These are phyloP conservation scores for Lodderomyces theae DNA, from an alignment of 1,139 yeast genomes.

Conservation along the genomic window DNA sequence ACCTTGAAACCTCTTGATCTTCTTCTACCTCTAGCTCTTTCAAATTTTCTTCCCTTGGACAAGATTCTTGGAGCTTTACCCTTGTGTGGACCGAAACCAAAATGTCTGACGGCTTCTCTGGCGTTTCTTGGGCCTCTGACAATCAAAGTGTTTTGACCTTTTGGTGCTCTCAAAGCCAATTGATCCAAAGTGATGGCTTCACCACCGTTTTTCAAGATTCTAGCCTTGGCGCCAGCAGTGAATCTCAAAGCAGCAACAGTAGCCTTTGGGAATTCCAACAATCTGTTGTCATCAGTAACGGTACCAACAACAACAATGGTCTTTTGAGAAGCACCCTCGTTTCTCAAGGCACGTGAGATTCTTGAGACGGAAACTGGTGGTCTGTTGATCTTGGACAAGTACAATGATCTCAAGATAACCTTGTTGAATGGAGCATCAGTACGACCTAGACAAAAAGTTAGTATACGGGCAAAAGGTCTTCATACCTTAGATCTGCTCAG, in stretches of 20 bases:
- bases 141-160: slow-evolving; percentile 97
- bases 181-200: slow-evolving; percentile 99
- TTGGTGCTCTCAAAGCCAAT: slow-evolving; percentile 98
- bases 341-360: slow-evolving; percentile 78
- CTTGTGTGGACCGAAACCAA: slow-evolving; percentile 99
- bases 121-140: slow-evolving; percentile 98
- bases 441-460: slow-evolving; percentile 68
- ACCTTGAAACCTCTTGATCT: slow-evolving; percentile 99
- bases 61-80: slow-evolving; percentile 98
- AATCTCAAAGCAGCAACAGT: slow-evolving; percentile 98
- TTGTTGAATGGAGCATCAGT: slow-evolving; percentile 99
- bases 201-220: slow-evolving; percentile 98
- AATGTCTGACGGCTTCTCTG: slow-evolving; percentile 99
- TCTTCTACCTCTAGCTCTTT: slow-evolving; percentile 99
- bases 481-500: slow-evolving; percentile 48
- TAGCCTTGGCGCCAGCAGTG: slow-evolving; percentile 99
- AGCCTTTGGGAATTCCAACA: slow-evolving; percentile 91
- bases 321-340: slow-evolving; percentile 85
- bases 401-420: slow-evolving; percentile 89
- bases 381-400: slow-evolving; percentile 98
- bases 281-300: slow-evolving; percentile 96
- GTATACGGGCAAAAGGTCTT: slow-evolving; percentile 29
- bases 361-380: slow-evolving; percentile 98
- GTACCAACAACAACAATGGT: slow-evolving; percentile 98
- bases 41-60: slow-evolving; percentile 99